Conservation (phyloP, 2,329 filamentous ascomycete genomes). For the Gaeumannomyces tritici region DNA sequence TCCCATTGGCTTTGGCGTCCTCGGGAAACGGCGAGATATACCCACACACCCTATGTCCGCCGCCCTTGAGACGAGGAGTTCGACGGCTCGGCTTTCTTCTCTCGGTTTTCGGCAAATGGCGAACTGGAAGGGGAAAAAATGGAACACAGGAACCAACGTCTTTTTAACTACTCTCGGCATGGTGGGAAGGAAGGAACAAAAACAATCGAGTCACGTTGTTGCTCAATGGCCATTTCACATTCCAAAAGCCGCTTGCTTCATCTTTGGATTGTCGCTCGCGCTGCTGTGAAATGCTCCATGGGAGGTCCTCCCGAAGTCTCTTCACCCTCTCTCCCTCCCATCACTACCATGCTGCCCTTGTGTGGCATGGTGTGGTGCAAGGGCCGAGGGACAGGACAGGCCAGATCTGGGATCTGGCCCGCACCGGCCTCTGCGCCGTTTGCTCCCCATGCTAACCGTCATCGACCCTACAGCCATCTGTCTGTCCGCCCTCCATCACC, state of each 20-base stretch:
- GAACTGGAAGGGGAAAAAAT: neutral
- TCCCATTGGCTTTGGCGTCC: conserved; percentile 4
- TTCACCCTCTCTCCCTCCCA: neutral
- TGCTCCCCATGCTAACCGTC: neutral
- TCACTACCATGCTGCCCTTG: conserved; percentile 1
- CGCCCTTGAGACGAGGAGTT: neutral
- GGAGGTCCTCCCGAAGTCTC: conserved; percentile 63
- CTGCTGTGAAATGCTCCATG: conserved; percentile 63
- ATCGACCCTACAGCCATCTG: neutral
- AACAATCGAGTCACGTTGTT: conserved; percentile 25
- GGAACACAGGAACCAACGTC: conserved; percentile 1
- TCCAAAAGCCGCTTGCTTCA: conserved; percentile 14
- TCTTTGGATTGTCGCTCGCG: conserved; percentile 10
- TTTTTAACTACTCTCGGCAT: neutral
- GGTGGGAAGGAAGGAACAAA: conserved; percentile 22
- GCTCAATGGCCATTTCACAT: conserved; percentile 68
- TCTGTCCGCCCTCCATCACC: neutral
- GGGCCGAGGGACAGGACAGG: neutral
- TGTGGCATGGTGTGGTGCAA: neutral
- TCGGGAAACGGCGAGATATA: neutral
- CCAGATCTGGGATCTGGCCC: neutral
- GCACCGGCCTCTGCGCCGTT: neutral
- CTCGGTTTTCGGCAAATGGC: neutral
- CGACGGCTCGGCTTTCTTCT: neutral
- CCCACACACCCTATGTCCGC: neutral